A percentile compares a stretch with the other conserved stretches of the same genome.
These are phyloP conservation scores for Basipetospora sp. DNA, from an alignment of 2,329 filamentous ascomycete genomes.

Conservation along the genomic window DNA sequence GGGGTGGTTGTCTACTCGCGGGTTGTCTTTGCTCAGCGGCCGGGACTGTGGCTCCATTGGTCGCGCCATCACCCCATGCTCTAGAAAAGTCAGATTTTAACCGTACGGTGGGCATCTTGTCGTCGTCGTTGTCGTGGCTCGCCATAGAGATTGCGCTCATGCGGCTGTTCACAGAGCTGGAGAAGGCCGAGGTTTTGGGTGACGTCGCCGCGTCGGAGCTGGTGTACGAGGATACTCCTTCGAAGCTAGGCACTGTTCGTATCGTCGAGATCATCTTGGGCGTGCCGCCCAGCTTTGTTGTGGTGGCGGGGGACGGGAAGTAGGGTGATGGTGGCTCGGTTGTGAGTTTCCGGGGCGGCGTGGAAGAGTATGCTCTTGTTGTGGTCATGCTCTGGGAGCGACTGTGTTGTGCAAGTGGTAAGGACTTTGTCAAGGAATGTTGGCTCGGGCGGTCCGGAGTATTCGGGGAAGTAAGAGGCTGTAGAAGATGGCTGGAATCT, in stretches of 20 bases:
- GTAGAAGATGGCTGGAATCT: background rate
- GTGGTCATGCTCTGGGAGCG: conserved; percentile 1
- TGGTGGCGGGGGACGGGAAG: background rate
- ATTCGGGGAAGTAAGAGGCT: background rate
- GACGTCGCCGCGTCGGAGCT: conserved; percentile 23
- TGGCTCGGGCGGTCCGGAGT: background rate
- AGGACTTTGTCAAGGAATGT: background rate
- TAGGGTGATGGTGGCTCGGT: background rate
- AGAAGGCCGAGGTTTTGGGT: conserved; percentile 35
- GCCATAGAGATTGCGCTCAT: conserved; percentile 31
- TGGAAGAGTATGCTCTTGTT: background rate
- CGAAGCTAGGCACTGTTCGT: conserved; percentile 41
- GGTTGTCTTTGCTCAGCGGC: conserved; percentile 8
- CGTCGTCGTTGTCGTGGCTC: conserved; percentile 20
- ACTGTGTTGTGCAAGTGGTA: background rate
- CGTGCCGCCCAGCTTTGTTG: background rate
- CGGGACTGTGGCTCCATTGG: conserved; percentile 10
- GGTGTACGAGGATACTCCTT: conserved; percentile 30
- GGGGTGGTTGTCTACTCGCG: background rate
- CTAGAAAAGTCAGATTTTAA: conserved; percentile 15
- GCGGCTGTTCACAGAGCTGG: conserved; percentile 42
- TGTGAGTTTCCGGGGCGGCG: no score
- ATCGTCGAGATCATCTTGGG: conserved; percentile 26
- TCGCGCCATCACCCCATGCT: conserved; percentile 9
- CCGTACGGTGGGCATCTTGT: conserved; percentile 20